A percentile compares a stretch with the other conserved stretches of the same genome.
Evolutionary conservation across 202 grass and related monocot species (phyloP).

Genomic region (Carex arenaria): DNA sequence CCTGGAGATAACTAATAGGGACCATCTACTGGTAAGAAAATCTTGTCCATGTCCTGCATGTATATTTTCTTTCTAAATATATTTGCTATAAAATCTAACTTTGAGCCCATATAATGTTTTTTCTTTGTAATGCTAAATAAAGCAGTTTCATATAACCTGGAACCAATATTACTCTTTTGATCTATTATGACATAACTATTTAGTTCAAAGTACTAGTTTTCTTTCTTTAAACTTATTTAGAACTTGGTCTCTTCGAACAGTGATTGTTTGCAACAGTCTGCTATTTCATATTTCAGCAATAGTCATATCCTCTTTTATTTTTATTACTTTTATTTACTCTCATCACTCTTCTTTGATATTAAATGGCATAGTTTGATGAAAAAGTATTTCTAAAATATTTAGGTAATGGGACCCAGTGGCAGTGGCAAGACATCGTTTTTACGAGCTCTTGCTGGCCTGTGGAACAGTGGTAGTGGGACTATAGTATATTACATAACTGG

Average conservation of each 20-base stretch:
- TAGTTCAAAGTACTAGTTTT: not conserved
- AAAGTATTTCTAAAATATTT: conserved; percentile 8
- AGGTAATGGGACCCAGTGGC: conserved; percentile 96
- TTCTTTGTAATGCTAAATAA: not conserved
- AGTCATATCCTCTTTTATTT: conserved; percentile 2
- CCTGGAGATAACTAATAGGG: conserved; percentile 71
- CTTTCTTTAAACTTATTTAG: not conserved
- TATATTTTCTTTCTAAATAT: conserved; percentile 16
- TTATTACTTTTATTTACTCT: conserved; percentile 21
- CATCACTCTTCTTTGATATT: not conserved
- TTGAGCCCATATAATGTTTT: not conserved
- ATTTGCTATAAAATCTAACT: conserved; percentile 13
- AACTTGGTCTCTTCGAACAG: not conserved
- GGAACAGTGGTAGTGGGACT: conserved; percentile 71
- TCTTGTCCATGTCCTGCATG: not conserved
- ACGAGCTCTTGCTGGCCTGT: conserved; percentile 85
- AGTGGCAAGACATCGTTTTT: conserved; percentile 95
- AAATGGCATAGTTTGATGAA: not conserved
- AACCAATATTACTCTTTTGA: not conserved
- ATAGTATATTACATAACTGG: conserved; percentile 64
- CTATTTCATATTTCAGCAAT: not conserved
- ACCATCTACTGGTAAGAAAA: conserved; percentile 65
- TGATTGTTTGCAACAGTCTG: not conserved
- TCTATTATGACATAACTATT: not conserved
- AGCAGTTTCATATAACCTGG: not conserved